These are phyloP conservation scores for Waltiozyma sp. DNA, from an alignment of 1,139 yeast species.

Conservation along the genomic window DNA sequence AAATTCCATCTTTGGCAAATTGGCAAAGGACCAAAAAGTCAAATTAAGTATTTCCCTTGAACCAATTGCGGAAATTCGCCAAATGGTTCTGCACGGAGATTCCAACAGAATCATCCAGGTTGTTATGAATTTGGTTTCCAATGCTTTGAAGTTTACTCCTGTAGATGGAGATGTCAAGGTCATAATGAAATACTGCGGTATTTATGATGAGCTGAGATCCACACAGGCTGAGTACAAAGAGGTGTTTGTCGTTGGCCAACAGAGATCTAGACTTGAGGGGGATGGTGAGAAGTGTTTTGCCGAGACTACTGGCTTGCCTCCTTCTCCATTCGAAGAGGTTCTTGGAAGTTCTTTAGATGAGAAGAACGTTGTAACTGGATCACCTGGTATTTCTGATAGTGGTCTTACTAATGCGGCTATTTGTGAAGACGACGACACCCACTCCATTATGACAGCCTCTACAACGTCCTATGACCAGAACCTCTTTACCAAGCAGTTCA, in stretches of 20 bases:
- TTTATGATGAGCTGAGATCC: conserved; percentile 46
- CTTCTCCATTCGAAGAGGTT: not conserved
- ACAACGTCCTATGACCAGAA: conserved; percentile 46
- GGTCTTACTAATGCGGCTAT: not conserved
- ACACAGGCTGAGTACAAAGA: conserved; percentile 22
- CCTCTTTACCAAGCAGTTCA: conserved; percentile 42
- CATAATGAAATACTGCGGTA: conserved; percentile 53
- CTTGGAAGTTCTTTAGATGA: not conserved
- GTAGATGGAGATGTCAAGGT: conserved; percentile 75
- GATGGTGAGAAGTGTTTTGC: conserved; percentile 10
- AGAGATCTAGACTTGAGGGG: conserved; percentile 1
- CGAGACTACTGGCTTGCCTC: too few species aligned
- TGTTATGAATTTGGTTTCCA: conserved; percentile 78
- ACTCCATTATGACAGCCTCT: conserved; percentile 35
- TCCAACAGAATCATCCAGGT: conserved; percentile 79
- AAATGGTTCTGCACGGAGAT: conserved; percentile 70
- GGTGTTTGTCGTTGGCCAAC: conserved; percentile 23
- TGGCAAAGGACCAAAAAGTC: conserved; percentile 72
- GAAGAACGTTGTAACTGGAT: not conserved
- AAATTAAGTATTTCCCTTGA: conserved; percentile 42
- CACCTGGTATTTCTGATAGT: not conserved
- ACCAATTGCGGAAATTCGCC: conserved; percentile 45
- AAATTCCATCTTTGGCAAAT: conserved; percentile 76
- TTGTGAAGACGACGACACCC: conserved; percentile 17
- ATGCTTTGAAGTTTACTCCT: conserved; percentile 82